Conservation (phyloP, 176 grass and related monocot genomes). For the Raddia guianensis region DNA sequence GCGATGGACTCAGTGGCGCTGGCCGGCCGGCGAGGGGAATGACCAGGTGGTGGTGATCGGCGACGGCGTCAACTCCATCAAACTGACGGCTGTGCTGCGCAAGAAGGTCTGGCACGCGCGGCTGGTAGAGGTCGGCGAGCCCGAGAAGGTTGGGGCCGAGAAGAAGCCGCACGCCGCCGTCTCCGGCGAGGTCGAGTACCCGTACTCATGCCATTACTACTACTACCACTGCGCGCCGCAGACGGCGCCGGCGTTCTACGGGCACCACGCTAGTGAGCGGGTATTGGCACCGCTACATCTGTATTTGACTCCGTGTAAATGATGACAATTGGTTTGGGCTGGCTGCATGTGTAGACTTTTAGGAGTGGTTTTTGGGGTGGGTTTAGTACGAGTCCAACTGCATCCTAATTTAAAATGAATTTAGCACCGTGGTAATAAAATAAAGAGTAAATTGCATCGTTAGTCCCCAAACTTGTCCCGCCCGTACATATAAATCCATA, state of each 20-base stretch:
- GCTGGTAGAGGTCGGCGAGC: slow-evolving; percentile 34
- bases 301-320: no score
- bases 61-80: slow-evolving; percentile 49
- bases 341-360: no score
- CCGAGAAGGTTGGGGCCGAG: slow-evolving; percentile 19
- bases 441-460: no score
- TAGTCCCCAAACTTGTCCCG: no score
- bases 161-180: not conserved
- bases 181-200: not conserved
- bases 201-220: not conserved
- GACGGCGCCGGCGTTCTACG: not conserved
- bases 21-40: slow-evolving; percentile 35
- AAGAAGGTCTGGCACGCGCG: slow-evolving; percentile 33
- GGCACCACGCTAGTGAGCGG: not conserved
- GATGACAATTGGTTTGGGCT: no score
- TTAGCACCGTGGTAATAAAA: no score
- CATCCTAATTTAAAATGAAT: no score
- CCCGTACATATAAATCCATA: no score
- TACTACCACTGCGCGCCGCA: not conserved
- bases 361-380: no score
- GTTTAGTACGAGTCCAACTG: no score
- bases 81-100: slow-evolving; percentile 43
- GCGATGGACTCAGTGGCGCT: slow-evolving; percentile 52
- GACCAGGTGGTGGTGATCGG: slow-evolving; percentile 50
- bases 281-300: not conserved